A percentile compares a stretch with the other conserved stretches of the same genome.
Evolutionary conservation across 192 early-diverging fungal genomes (phyloP).

Genomic region (Podila epigama): DNA sequence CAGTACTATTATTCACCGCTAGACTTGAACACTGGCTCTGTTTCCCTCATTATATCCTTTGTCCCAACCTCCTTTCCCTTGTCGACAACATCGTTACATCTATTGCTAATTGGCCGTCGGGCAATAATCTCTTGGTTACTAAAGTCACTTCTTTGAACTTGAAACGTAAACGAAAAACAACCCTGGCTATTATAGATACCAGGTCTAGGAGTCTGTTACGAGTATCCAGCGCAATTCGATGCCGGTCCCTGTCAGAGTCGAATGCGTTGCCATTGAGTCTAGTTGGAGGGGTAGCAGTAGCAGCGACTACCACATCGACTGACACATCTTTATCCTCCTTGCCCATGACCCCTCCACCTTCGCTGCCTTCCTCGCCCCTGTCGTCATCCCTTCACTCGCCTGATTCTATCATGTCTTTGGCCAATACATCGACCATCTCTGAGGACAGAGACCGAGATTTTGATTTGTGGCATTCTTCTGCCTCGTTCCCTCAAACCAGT

Average conservation of each 20-base stretch:
- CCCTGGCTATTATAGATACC: too few relatives aligned
- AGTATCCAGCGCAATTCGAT: neutral
- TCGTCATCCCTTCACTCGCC: neutral
- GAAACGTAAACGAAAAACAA: too few relatives aligned
- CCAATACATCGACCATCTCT: neutral
- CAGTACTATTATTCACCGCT: too few relatives aligned
- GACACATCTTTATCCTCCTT: neutral
- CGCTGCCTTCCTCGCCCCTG: neutral
- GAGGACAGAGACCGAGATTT: neutral
- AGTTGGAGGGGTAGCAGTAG: too few relatives aligned
- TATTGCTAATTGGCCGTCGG: neutral
- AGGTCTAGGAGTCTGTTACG: neutral
- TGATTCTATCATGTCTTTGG: neutral
- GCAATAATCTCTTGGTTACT: neutral
- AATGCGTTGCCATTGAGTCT: neutral
- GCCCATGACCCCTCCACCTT: constrained; percentile 2
- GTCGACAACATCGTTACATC: neutral
- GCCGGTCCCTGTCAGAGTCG: neutral
- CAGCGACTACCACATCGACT: neutral
- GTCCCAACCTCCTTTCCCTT: too few relatives aligned
- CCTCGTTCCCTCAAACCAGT: too few relatives aligned
- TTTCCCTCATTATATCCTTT: too few relatives aligned
- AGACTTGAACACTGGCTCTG: too few relatives aligned
- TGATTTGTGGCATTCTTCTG: too few relatives aligned
- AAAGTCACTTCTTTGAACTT: neutral